Evolutionary conservation across 768 basidiomycete genomes (phyloP), one percentile per base, ranked within the genome.

Genomic region (Baorangia bicolor): DNA sequence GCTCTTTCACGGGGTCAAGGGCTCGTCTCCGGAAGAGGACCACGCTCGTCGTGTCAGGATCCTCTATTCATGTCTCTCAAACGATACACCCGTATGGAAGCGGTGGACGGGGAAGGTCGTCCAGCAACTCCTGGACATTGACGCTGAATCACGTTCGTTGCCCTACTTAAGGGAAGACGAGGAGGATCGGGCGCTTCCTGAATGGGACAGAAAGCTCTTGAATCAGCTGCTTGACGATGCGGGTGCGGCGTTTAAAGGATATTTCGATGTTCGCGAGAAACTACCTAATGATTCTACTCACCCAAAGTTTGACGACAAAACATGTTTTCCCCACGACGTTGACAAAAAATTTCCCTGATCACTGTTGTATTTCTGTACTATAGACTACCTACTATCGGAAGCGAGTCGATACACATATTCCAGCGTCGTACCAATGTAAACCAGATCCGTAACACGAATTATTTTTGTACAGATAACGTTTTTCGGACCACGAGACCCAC

Each of bases 11-110:
- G 49, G 37, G 2, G 52, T 58, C 14, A 8, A 41, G 21, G 5
- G 9, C 18, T 18, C 44, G 18, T 25, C 48, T 0, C 21, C 4
- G 2, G 16, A 55, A 10, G 21, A 37, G 2, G 51, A 55, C 6
- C 11, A 38, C 18, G 9, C 13, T 0, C 30, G 5, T 31, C 66
- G 58, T 11, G 18, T 1, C 21, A 51, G 21, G 35, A 53, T 70
- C 9, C 58, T 69, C 20, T 30, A 31, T 0, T 42, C 49, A 20
- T 65, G 64, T 42, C 2, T 68, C 4, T 21, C 56, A n/a, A 70
- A 70, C 23, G 52, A 65, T 7, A 71, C 68, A 13, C 4, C 2
- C 12, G 59, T 65, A n/a, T 71, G 68, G 65, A 31, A 6, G 31
- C 43, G 33, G 25, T 72, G 68, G 68, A 52, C 10, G 18, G 30